Base-by-base conservation (phyloP, 371 early-diverging fungal species). In the Synchytrium microbalum region DNA sequence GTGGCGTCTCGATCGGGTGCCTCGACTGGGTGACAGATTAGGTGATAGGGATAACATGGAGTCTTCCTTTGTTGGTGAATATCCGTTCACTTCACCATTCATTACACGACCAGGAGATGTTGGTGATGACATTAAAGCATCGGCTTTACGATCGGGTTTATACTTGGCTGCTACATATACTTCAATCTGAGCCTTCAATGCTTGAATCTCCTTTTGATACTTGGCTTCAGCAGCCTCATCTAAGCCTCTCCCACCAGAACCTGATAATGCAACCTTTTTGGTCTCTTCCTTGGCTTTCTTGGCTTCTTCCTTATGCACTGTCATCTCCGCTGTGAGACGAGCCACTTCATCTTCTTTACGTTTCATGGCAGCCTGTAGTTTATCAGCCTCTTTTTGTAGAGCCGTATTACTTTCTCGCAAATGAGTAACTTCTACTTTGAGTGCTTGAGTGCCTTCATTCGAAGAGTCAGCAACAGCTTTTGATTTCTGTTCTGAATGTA, bases 321-420 rank as follows among this genome's bases (percentile, higher is more conserved):
- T 72, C 23, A 88, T 68, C 63, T 88, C 84, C 14, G 71, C 81
- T 3, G 79, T 79, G 32, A 90, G 78, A 26, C 78, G 73, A 33
- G 76, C 72, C 62, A 91, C 85, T 59, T 88, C 84, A 19, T 79
- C 75, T 27, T 90, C 89, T 63, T 88, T 82, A 32, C 81, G 78
- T 52, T 79, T 75, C 58, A 86, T 75, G 67, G 85, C 83, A 33
- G 85, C 83, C 59, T 76, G 52, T 2, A 79, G 71, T 32, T 68
- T 75, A 54, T 79, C 78, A 58, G 59, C 63, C 59, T 80, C 80
- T 60, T 72, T 72, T 38, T 63, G 63, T 10, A 78, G 67, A n/a
- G 69, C 73, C 58, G 76, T 79, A 64, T 79, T 80, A 27, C 72
- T 73, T 55, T 84, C 79, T 65, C 67, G 59, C 30, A 86, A 65